Conservation (phyloP, 2,329 filamentous ascomycete genomes). For the Akanthomyces muscarius region DNA sequence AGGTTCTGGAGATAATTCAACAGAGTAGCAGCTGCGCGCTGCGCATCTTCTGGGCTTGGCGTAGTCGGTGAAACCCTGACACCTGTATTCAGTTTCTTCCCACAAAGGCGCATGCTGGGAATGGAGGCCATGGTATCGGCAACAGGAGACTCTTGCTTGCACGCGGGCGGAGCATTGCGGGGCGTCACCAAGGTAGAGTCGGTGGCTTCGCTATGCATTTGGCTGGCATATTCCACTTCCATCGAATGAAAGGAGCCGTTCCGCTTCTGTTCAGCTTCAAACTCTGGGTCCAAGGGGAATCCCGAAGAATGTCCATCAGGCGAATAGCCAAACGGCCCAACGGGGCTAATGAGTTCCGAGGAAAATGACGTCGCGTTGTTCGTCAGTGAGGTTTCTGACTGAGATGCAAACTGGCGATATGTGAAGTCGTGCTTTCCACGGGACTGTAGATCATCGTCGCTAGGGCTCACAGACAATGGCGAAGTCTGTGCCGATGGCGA, state of each 20-base stretch:
- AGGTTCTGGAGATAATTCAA: conserved; percentile 76
- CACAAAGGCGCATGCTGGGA: background rate
- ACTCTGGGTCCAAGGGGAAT: conserved; percentile 55
- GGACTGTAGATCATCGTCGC: conserved; percentile 59
- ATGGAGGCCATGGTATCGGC: background rate
- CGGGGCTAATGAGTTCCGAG: conserved; percentile 67
- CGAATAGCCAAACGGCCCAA: conserved; percentile 69
- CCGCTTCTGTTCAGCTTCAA: conserved; percentile 56
- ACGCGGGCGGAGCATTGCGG: conserved; percentile 38
- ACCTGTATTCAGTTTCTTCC: background rate
- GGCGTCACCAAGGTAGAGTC: conserved; percentile 45
- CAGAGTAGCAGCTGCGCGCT: conserved; percentile 74
- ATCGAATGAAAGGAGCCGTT: conserved; percentile 83
- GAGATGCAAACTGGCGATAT: conserved; percentile 33
- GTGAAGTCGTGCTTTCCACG: conserved; percentile 31
- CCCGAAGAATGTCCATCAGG: conserved; percentile 67
- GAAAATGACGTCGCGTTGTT: conserved; percentile 56
- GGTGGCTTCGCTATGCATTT: conserved; percentile 27
- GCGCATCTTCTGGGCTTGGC: conserved; percentile 80
- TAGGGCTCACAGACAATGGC: conserved; percentile 65
- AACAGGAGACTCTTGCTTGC: conserved; percentile 6
- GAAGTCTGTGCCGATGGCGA: conserved; percentile 66
- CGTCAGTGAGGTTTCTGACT: conserved; percentile 32
- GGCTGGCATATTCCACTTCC: conserved; percentile 55
- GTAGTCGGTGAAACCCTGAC: conserved; percentile 33